These are phyloP conservation scores for Penicillium desertorum DNA, from an alignment of 495 filamentous ascomycete genomes.

Conservation along the genomic window DNA sequence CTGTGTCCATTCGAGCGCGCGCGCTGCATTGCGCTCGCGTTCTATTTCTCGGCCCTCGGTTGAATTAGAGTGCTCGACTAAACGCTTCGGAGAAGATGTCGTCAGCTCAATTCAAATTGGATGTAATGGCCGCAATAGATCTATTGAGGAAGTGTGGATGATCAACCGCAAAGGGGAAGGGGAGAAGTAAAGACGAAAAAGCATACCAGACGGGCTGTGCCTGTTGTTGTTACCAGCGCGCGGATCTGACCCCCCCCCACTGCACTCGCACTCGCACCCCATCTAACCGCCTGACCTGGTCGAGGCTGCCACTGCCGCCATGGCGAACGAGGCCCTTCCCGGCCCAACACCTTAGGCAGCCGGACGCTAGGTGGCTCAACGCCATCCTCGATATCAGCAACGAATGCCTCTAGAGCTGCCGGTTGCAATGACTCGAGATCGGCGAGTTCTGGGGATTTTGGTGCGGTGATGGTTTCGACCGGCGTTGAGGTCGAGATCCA, in stretches of 20 bases:
- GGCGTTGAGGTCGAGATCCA: constrained; percentile 10
- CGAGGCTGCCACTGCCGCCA: constrained; percentile 33
- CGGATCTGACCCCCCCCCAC: constrained; percentile 25
- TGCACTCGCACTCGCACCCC: constrained; percentile 8
- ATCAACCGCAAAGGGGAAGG: neutral
- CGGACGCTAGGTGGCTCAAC: constrained; percentile 32
- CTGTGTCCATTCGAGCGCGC: constrained; percentile 33
- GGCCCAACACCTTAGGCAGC: constrained; percentile 45
- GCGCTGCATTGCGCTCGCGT: constrained; percentile 33
- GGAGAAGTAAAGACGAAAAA: neutral
- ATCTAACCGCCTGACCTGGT: constrained; percentile 9
- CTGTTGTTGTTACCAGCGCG: constrained; percentile 35
- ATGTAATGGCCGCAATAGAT: too few species aligned
- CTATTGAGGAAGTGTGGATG: constrained; percentile 3
- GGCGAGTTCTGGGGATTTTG: constrained; percentile 6
- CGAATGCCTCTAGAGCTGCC: constrained; percentile 11
- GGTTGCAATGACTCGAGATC: constrained; percentile 17
- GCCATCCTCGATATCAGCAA: constrained; percentile 42
- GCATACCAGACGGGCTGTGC: constrained; percentile 37
- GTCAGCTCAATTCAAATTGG: constrained; percentile 44
- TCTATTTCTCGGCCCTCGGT: constrained; percentile 45
- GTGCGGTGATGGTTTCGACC: constrained; percentile 13
- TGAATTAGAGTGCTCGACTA: constrained; percentile 60
- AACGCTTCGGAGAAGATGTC: constrained; percentile 55
- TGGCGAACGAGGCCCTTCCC: constrained; percentile 36